Conservation (phyloP, 2,329 filamentous ascomycete species). For the Microascus cirrosus region DNA sequence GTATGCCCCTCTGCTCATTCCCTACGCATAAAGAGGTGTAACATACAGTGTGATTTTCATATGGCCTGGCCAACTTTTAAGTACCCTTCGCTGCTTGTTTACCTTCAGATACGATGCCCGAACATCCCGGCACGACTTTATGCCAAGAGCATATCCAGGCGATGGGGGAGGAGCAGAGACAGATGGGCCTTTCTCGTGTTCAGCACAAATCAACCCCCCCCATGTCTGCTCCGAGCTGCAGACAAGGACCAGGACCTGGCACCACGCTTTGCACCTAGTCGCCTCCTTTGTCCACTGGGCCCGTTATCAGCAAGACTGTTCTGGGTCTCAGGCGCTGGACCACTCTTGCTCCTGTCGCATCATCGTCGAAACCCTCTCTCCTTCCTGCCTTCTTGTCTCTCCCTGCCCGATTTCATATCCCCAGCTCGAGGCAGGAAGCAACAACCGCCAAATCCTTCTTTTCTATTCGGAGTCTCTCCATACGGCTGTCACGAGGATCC, state of each 20-base stretch:
- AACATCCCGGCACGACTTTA: too few species aligned
- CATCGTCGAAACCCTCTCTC: neutral
- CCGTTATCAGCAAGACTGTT: neutral
- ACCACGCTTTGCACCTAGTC: neutral
- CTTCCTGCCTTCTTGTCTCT: neutral
- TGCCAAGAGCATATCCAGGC: neutral
- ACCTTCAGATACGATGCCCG: too few species aligned
- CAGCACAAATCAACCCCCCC: neutral
- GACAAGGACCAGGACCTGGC: neutral
- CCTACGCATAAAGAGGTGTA: too few species aligned
- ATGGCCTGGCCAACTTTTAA: too few species aligned
- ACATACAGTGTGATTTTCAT: too few species aligned
- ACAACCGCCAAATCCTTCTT: neutral
- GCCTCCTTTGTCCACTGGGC: neutral
- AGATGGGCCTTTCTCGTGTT: neutral
- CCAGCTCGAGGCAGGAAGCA: neutral
- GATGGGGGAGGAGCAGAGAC: neutral
- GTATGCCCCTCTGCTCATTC: too few species aligned
- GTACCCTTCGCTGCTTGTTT: too few species aligned
- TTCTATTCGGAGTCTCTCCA: neutral
- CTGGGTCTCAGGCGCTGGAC: neutral
- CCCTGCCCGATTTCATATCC: neutral
- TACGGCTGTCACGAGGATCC: neutral
- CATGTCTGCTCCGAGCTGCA: neutral
- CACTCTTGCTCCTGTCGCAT: neutral